Base-by-base conservation (phyloP, 106 monocot genomes). In the Apostasia ramifera region DNA sequence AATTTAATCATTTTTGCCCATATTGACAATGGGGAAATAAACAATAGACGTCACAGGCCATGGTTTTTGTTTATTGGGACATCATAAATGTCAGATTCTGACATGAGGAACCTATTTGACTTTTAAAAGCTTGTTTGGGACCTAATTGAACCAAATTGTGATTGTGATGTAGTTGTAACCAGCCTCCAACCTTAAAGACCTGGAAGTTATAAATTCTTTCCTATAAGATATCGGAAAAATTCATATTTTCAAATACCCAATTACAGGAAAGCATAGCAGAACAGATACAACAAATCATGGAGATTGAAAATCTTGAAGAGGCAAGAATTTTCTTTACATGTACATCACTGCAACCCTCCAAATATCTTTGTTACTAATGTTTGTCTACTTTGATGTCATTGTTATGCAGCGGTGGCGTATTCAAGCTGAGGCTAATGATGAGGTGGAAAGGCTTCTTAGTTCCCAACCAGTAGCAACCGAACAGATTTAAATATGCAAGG, bases 401-500 rank as follows among this genome's bases (percentile, higher is more conserved):
- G 50, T 62, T 70, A 55, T 79, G 44, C 62, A 97, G 95, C 68
- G 83, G 77, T 97, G 92, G 89, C 86, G 84, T 52, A 79, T 92
- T 66, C 95, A 97, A 81, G 95, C 95, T 65, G 95, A 97, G 76
- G 95, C 95, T 67, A 97, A 97, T 79, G 95, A 97, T 75, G 95
- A 97, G 77, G 92, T 87, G 42, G 95, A 97, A 80, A 89, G 80
- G 76, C 90, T 90, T 83, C 86, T 90, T 51, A 79, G 77, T 71
- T 78, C 85, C 57, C 83, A 81, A 57, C 60, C 71, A 61, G 8
- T 67, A 2, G 66, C 72, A 47, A 60, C 72, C 66, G 80, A 83
- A 77, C 70, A 51, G 44, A 46, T 66, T 8, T 72, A 77, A 71
- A 45, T 13, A 12, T 45, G 62, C 45, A n/a, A 63, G 62, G 26